Base-by-base conservation (phyloP, 2,329 filamentous ascomycete genomes). In the Colletotrichum endophyticum region DNA sequence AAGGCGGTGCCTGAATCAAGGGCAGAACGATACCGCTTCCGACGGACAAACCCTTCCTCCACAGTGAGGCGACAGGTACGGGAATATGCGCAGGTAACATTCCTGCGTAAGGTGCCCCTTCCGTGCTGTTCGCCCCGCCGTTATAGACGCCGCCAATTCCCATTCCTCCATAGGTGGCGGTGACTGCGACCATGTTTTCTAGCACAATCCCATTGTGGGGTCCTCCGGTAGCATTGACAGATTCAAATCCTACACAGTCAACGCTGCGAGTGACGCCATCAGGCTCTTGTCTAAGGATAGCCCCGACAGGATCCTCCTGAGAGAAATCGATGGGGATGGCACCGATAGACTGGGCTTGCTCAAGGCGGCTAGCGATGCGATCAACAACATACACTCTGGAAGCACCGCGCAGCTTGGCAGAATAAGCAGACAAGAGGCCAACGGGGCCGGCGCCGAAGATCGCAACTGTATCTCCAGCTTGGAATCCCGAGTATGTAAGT, bases 361-460 rank as follows among this genome's bases (percentile, higher is more conserved):
- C 75, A 12, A 81, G 78, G 0, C 81, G 80, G 12, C 67, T 34
- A 4, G 57, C 56, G 19, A 81, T 76, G 34, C 79, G 78, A 71
- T 81, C 80, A 36, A 81, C 69, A 13, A 56, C 49, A 68, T 74
- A 81, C 1, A 81, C 78, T 8, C 39, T 39, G 44, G 72, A 76
- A 2, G 81, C 80, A 19, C 80, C 80, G 12, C 80, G 79, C 19
- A 82, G 66, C 19, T 79, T 28, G 28, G 81, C 81, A 49, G 77
- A 78, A 71, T 81, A 81, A 2, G 79, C 77, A 13, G 57, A 27
- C 88, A 94, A 92, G 8, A 93, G 83, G 3, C 92, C 92, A 2
- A 94, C 91, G 0, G 92, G 92, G 0, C 92, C 91, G 3, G 90
- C 91, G 0, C 92, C 92, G 72, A 93, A 94, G 2, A 93, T 88